Conservation (phyloP, 176 grass and related monocot species). For the Leersia perrieri region DNA sequence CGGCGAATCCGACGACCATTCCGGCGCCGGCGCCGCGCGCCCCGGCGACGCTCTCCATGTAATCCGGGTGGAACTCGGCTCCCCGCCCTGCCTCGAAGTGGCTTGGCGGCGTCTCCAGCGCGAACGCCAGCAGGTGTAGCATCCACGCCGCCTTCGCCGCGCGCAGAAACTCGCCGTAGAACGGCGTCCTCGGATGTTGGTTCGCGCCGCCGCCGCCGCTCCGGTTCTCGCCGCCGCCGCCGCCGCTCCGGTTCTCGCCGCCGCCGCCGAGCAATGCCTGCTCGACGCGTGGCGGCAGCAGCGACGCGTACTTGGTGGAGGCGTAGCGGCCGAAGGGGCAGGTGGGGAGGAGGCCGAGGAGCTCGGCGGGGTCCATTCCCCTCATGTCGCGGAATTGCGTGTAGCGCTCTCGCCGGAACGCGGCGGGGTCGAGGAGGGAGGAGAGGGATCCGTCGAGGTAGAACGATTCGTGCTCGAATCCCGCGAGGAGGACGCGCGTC, state of each 20-base stretch:
- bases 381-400: conserved; percentile 87
- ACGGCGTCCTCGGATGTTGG: conserved; percentile 88
- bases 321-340: conserved; percentile 87
- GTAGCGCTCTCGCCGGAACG: conserved; percentile 72
- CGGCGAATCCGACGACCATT: conserved; percentile 74
- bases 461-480: conserved; percentile 98
- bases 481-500: conserved; percentile 61
- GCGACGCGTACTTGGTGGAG: conserved; percentile 53
- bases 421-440: conserved; percentile 77
- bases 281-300: conserved; percentile 59
- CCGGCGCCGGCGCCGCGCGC: conserved; percentile 33
- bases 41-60: conserved; percentile 86
- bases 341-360: conserved; percentile 79
- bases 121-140: conserved; percentile 92
- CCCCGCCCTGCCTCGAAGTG: conserved; percentile 84
- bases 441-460: conserved; percentile 94
- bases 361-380: conserved; percentile 88
- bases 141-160: conserved; percentile 90
- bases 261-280: conserved; percentile 56
- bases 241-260: conserved; percentile 52
- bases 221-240: conserved; percentile 56
- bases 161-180: conserved; percentile 84
- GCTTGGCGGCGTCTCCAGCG: conserved; percentile 80
- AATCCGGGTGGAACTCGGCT: conserved; percentile 77
- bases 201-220: conserved; percentile 35